Evolutionary conservation across 768 basidiomycete species (phyloP), one percentile per base, ranked within the genome.

Genomic region (Leucogyrophana mollusca): DNA sequence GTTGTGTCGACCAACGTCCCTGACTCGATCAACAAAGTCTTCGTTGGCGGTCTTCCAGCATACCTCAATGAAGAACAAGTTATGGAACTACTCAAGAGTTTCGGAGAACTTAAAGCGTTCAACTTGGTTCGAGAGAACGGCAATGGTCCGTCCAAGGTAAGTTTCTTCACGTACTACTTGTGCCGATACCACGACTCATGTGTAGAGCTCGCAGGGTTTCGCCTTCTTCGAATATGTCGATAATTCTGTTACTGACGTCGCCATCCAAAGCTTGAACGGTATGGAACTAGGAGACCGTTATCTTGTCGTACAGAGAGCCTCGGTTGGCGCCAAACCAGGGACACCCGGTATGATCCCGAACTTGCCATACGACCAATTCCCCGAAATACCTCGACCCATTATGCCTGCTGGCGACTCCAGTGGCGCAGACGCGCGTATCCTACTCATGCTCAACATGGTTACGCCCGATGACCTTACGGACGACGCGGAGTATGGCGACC

Each of bases 221-320:
- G 96, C 96, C 3, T 98, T 99, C 77, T 95, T 94, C 72, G 96
- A 99, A 77, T 99, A 98, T 67, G 85, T 90, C 51, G 96, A 99
- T 61, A 71, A 82, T 13, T 67, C 65, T 40, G 85, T 94, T 47
- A 99, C 96, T 49, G 96, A 98, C 55, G 82, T 96, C 56, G 96
- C 96, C 39, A 96, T 95, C 58, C 88, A 91, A 65, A 90, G 92
- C 57, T 78, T 99, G 46, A 94, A 95, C 67, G 92, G 93, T 51
- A 98, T 99, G 93, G 90, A 96, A 61, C 82, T 98, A 11, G 96
- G 95, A 39, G 96, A 98, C 66, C 85, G 93, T 7, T 90, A 83
- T 62, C 79, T 99, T 36, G 93, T 97, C 47, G 95, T 99, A 25
- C 96, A 99, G 62, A 85, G 95, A 47, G 96, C 96, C 14, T 94